phyloP scores from a whole-genome alignment of 2,329 filamentous ascomycete species.

The Hypoxylon sp. region DNA sequence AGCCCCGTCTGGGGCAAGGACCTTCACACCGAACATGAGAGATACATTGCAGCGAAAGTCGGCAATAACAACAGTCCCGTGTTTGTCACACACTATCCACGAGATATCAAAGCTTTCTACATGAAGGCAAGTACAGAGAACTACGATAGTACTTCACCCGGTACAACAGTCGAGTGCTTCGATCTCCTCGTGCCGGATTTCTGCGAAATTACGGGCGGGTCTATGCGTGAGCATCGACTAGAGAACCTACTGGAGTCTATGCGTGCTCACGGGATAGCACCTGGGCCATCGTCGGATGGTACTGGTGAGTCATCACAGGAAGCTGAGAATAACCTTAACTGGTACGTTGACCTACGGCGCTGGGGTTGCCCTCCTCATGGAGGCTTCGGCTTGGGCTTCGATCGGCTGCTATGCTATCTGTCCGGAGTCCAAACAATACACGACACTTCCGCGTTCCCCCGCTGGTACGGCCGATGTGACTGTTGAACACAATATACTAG shows the following conservation, averaged over 20 bases:
- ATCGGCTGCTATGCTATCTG: constrained; percentile 87
- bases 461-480: constrained; percentile 76
- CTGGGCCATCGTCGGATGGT: constrained; percentile 49
- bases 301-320: constrained; percentile 48
- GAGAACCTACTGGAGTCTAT: constrained; percentile 78
- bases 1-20: constrained; percentile 79
- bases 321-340: constrained; percentile 69
- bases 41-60: constrained; percentile 78
- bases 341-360: constrained; percentile 89
- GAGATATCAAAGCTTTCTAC: constrained; percentile 91
- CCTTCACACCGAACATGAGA: constrained; percentile 93
- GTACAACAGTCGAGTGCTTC: constrained; percentile 85
- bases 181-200: constrained; percentile 89
- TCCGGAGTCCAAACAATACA: constrained; percentile 85
- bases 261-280: constrained; percentile 74
- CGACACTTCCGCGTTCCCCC: constrained; percentile 88
- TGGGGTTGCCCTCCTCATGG: constrained; percentile 95
- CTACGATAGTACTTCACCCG: constrained; percentile 37
- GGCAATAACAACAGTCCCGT: constrained; percentile 73
- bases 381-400: constrained; percentile 91
- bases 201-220: constrained; percentile 90
- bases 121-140: constrained; percentile 64
- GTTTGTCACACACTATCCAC: constrained; percentile 95
- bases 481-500: constrained; percentile 58
- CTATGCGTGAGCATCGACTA: constrained; percentile 87